Evolutionary conservation across 352 stramenopile genomes (phyloP).

Genomic region (Globisporangium canariense): DNA sequence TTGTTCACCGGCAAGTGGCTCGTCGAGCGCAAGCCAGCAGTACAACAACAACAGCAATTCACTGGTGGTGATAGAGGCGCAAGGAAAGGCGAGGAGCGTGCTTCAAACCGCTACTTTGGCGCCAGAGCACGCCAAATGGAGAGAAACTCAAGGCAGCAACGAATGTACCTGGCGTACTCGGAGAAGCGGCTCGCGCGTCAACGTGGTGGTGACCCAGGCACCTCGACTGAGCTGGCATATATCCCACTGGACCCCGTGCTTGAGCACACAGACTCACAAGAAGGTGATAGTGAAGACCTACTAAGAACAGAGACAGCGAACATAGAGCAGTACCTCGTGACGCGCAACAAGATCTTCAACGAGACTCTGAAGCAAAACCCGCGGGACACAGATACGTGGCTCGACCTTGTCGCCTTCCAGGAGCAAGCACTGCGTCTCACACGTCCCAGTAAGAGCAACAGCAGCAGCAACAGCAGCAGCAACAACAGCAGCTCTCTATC

Average conservation of each 20-base stretch:
- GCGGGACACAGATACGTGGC: conserved; percentile 44
- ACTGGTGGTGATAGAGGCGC: neutral
- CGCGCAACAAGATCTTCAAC: conserved; percentile 51
- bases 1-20: conserved; percentile 47
- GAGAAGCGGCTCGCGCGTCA: conserved; percentile 38
- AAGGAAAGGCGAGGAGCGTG: neutral
- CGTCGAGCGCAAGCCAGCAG: conserved; percentile 19
- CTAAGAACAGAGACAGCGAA: conserved; percentile 65
- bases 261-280: conserved; percentile 4
- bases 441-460: conserved; percentile 8
- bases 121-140: conserved; percentile 37
- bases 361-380: conserved; percentile 33
- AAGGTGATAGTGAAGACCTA: conserved; percentile 10
- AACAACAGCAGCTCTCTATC: conserved; percentile 16
- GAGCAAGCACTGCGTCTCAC: conserved; percentile 47
- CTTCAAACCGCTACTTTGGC: conserved; percentile 52
- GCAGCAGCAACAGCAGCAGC: neutral
- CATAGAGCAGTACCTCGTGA: conserved; percentile 59
- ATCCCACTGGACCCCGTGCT: conserved; percentile 62
- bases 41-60: neutral
- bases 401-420: conserved; percentile 77
- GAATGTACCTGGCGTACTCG: conserved; percentile 70
- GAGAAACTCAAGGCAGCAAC: conserved; percentile 31
- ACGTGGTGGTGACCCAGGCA: neutral
- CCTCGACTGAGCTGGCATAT: conserved; percentile 38